phyloP scores from a whole-genome alignment of 106 monocot genomes.

The Triglochin maritima region DNA sequence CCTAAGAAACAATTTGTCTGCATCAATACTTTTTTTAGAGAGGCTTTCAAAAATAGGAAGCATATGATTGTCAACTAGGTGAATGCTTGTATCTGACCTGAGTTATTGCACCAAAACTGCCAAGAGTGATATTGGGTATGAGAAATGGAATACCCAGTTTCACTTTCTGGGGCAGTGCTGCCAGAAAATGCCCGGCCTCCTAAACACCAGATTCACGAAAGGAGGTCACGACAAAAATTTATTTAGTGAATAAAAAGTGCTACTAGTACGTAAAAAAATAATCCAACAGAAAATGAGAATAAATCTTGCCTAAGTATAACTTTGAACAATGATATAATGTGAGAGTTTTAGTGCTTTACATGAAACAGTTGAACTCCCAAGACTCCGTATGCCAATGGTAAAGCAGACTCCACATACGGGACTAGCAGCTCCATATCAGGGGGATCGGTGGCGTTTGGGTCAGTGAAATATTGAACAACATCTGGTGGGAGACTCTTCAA shows the following conservation, averaged over 20 bases:
- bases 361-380: constrained; percentile 87
- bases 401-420: constrained; percentile 83
- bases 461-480: constrained; percentile 87
- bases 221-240: neutral
- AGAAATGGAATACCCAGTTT: constrained; percentile 83
- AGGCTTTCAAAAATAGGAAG: neutral
- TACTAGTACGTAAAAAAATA: no score
- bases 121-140: constrained; percentile 93
- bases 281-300: no score
- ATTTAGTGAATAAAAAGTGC: no score
- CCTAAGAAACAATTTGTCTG: no score
- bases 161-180: constrained; percentile 82
- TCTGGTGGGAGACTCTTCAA: constrained; percentile 82
- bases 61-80: neutral
- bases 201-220: constrained; percentile 11
- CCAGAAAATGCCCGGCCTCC: constrained; percentile 89
- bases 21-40: no score
- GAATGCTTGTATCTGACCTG: constrained; percentile 31
- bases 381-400: constrained; percentile 95
- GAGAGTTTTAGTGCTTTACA: constrained; percentile 26
- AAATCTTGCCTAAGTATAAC: neutral
- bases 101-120: constrained; percentile 97
- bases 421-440: constrained; percentile 86
- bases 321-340: neutral
- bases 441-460: constrained; percentile 83